Conservation (phyloP, 2,329 filamentous ascomycete species). For the Helotiales sp. region DNA sequence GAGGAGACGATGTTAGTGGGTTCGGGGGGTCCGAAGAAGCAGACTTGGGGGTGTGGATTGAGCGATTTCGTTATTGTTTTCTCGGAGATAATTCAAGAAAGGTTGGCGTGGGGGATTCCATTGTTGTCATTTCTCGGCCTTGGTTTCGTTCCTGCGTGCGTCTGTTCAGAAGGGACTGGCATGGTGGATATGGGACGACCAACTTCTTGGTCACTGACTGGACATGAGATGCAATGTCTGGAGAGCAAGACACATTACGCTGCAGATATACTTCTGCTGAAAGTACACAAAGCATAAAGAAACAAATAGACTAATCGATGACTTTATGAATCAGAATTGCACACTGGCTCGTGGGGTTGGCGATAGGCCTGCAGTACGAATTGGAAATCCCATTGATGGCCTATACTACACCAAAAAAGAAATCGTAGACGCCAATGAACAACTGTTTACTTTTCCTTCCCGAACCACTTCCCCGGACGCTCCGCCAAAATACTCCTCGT, state of each 20-base stretch:
- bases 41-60: neutral
- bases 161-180: too few species aligned
- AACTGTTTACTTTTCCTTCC: constrained; percentile 13
- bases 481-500: constrained; percentile 1
- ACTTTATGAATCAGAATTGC: neutral
- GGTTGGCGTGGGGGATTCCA: too few species aligned
- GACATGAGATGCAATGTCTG: too few species aligned
- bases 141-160: too few species aligned
- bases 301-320: neutral
- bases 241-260: neutral
- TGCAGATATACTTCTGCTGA: neutral
- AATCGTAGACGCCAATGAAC: constrained; percentile 16
- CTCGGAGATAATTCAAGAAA: too few species aligned
- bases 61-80: neutral
- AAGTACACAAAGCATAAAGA: neutral
- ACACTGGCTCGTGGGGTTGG: neutral
- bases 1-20: neutral
- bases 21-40: neutral
- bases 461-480: neutral
- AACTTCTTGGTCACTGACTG: neutral
- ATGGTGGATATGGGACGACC: neutral
- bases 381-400: neutral
- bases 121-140: too few species aligned
- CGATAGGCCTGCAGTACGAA: neutral
- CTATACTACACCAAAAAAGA: constrained; percentile 4